A percentile compares a stretch with the other conserved stretches of the same genome.
phyloP scores from a whole-genome alignment of 2,329 filamentous ascomycete genomes.

The Coniochaeta ligniaria region DNA sequence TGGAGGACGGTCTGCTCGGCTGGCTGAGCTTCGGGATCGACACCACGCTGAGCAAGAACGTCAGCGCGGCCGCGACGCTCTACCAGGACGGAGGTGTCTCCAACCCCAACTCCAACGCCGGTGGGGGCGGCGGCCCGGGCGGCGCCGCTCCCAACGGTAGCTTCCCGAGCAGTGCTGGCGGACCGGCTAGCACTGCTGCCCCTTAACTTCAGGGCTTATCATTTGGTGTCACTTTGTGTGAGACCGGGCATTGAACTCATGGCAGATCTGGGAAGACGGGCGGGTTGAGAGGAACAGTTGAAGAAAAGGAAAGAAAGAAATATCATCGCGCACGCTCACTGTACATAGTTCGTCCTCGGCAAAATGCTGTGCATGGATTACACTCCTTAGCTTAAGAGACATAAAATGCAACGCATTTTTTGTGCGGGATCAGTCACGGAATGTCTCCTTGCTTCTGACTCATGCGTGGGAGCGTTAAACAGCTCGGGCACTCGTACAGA shows the following conservation, averaged over 20 bases:
- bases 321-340: background rate
- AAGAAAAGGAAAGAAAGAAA: background rate
- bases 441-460: too few species aligned
- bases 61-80: slow-evolving; percentile 23
- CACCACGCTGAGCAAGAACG: slow-evolving; percentile 13
- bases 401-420: background rate
- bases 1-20: slow-evolving; percentile 44
- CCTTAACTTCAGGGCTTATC: background rate
- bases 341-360: background rate
- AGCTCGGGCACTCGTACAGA: too few species aligned
- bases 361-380: background rate
- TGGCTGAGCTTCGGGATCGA: slow-evolving; percentile 49
- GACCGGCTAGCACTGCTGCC: background rate
- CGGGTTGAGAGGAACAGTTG: background rate
- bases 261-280: background rate
- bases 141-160: slow-evolving; percentile 5
- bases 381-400: background rate
- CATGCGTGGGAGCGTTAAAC: too few species aligned
- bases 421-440: background rate
- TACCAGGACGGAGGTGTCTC: slow-evolving; percentile 24
- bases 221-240: background rate
- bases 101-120: slow-evolving; percentile 15
- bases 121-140: slow-evolving; percentile 5
- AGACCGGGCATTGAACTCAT: background rate
- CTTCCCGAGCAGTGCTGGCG: background rate